Evolutionary conservation across 345 rosid species (phyloP), one percentile per base, ranked within the genome.

Genomic region (Kernera saxatilis): DNA sequence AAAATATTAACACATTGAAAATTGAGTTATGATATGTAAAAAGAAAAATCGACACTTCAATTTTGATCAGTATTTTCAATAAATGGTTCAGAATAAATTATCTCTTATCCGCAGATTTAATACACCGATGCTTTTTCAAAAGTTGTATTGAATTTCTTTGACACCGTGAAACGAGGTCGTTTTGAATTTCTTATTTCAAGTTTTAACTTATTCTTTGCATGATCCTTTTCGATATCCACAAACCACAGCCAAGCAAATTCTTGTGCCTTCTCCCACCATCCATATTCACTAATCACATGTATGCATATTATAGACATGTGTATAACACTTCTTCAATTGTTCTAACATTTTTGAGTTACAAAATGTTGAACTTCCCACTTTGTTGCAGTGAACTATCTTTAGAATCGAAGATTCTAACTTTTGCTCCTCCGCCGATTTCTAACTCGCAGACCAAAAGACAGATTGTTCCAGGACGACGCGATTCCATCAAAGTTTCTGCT

Each of bases 401-500:
- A 43, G 68, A 67, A 27, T 22, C 51, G 2, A 37, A 30, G 46
- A 14, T 17, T 59, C 37, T 50, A 19, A 51, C 29, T 36, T 54
- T 61, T 58, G 35, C 25, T 55, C 17, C 18, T 40, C 21, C 70
- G 0, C 8, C 5, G 4, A 21, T 68, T 14, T 62, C 56, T 18
- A 11, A 44, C 8, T 12, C 69, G 6, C 76, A 51, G 1, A 52
- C 36, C 46, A 52, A 18, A 40, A 59, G 4, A 59, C 48, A 59
- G 9, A 40, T 15, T 67, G 45, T 64, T 41, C 4, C 50, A n/a
- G 53, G 19, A 21, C 70, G 56, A 46, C 25, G 58, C 32, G 71
- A 69, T 54, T 53, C 50, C 48, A 41, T 78, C 59, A 50, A 72
- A 3, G 64, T 40, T 58, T 81, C 43, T 10, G 86, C 87, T 15